Base-by-base conservation (phyloP, 2,329 filamentous ascomycete species). In the Thielaviopsis euricoi region DNA sequence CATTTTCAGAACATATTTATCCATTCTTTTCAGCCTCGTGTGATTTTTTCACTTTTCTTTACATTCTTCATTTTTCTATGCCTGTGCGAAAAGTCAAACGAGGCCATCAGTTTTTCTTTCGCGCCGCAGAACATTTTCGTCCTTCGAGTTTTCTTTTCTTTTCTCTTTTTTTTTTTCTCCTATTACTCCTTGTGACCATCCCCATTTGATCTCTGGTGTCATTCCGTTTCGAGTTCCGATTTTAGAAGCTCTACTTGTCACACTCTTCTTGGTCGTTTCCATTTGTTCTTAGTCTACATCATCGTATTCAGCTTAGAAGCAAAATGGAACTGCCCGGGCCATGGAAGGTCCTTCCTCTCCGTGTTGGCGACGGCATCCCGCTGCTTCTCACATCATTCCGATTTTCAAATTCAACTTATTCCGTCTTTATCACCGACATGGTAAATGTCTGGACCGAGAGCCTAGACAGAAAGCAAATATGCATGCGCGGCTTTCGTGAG, bases 371-470 rank as follows among this genome's bases (percentile, higher is more conserved):
- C 13, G 68, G 69, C 19, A 63, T 82, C 6, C 85, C 85, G 12
- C 72, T 76, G 43, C 74, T 90, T 7, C 73, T 90, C 37, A 73
- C 86, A 50, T 85, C 85, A 61, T 72, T 78, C 21, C 65, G 68
- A 26, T 81, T 85, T 64, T 71, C 71, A 5, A 55, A 71, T 17
- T 69, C 75, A 22, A 76, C 80, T 12, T 90, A 90, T 70, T 75
- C 71, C 1, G 67, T 90, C 26, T 75, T 80, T 59, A 66, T 91
- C 46, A 88, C 85, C 2, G 87, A 91, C 66, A 74, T 89, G 60
- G 82, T 78, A 65, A 78, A 82, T 62, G 72, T 89, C n/a, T 93
- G 87, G 87, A 70, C 73, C 25, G 86, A 90, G 69, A 74, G 68
- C 9, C 70, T 89, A 22, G 76, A 81, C 58, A 73, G 80, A 22